Base-by-base conservation (phyloP, 2,329 filamentous ascomycete species). In the Tolypocladium tropicale region DNA sequence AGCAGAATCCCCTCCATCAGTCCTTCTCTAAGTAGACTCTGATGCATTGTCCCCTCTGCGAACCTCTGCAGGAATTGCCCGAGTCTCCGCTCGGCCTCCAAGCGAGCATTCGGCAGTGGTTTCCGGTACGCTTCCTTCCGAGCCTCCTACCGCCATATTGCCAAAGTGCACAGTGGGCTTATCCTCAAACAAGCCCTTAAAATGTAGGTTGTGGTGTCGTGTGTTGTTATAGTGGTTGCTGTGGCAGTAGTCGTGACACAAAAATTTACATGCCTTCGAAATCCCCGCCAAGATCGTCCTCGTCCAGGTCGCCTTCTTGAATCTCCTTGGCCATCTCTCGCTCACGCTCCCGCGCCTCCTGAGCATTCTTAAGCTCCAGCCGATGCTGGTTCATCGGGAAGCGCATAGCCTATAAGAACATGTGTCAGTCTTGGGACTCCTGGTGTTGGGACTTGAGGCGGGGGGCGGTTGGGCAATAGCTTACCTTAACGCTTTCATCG, bases 311-410 rank as follows among this genome's bases (percentile, higher is more conserved):
- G 23, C 93, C 94, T 63, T 97, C 94, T 74, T 96, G 90, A 68
- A 99, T 97, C 78, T 99, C 94, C 80, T 97, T 97, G 60, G 92
- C 94, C 79, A 99, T 84, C 75, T 99, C 94, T 21, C 94, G 83
- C 78, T 99, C 94, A 23, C 94, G 83, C 72, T 99, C 94, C 53
- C 94, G 83, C n/a, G 94, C 94, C 74, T 99, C 95, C 73, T 97
- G 93, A 0, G 94, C 94, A 66, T 95, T 97, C 82, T 96, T 97
- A 56, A 99, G 81, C 74, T 99, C 94, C 56, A 97, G 80, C 21
- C 94, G 85, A 74, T 99, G 94, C 74, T 97, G 94, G 77, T 99
- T 96, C 93, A 97, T 97, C 2, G 94, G 94, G 75, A 97, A 99
- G 55, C 94, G 85, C 94, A 99, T 99, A 30, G 94, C 93, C 89